These are phyloP conservation scores for Malassezia globosa DNA, from an alignment of 1,284 basidiomycete species.

Conservation along the genomic window DNA sequence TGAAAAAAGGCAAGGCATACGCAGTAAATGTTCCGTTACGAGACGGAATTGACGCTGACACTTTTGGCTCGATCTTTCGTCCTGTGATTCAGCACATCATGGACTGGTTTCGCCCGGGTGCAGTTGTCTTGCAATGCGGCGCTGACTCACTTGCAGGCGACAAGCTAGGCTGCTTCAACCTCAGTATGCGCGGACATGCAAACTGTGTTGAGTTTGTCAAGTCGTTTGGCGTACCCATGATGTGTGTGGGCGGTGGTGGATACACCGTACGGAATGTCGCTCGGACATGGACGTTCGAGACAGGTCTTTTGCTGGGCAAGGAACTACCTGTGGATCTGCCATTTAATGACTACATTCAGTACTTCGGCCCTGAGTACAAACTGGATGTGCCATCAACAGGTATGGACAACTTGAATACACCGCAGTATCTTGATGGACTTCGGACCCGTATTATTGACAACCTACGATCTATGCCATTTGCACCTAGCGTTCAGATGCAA, in stretches of 20 bases:
- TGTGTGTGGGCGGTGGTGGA: constrained; percentile 86
- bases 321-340: constrained; percentile 69
- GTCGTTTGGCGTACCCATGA: constrained; percentile 71
- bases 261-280: constrained; percentile 89
- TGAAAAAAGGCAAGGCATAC: constrained; percentile 77
- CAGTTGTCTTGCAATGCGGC: constrained; percentile 86
- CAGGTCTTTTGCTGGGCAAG: constrained; percentile 77
- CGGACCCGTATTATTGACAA: constrained; percentile 65
- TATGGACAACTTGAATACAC: constrained; percentile 83
- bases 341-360: constrained; percentile 93
- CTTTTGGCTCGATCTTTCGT: constrained; percentile 57
- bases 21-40: constrained; percentile 85
- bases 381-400: constrained; percentile 82
- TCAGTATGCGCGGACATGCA: constrained; percentile 84
- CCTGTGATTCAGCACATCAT: constrained; percentile 67
- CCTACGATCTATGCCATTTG: constrained; percentile 63
- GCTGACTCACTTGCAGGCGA: constrained; percentile 90
- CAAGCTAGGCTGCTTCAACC: constrained; percentile 90
- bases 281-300: constrained; percentile 91
- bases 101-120: constrained; percentile 78
- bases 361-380: constrained; percentile 90
- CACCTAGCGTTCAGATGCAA: constrained; percentile 78
- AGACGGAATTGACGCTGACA: constrained; percentile 76
- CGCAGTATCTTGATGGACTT: constrained; percentile 70
- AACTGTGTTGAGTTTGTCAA: constrained; percentile 79